These are phyloP conservation scores for Plenodomus lindquistii DNA, from an alignment of 2,329 filamentous ascomycete species.

Conservation along the genomic window DNA sequence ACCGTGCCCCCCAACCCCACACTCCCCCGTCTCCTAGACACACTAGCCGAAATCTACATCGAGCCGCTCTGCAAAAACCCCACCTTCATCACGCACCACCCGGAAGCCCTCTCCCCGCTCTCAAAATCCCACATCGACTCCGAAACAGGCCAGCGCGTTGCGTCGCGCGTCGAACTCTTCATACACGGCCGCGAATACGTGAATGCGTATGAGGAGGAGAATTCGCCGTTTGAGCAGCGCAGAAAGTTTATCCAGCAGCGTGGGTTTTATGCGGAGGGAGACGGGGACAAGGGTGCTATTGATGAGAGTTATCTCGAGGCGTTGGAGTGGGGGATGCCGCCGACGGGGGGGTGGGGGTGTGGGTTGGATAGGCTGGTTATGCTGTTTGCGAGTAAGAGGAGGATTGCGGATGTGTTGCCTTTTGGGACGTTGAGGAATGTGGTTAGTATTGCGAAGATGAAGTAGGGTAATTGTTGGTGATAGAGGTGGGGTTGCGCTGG, in stretches of 20 bases:
- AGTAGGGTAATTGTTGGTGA: conserved; percentile 3
- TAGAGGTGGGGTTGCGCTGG: background rate
- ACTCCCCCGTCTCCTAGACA: conserved; percentile 76
- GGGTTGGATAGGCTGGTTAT: conserved; percentile 90
- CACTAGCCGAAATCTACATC: conserved; percentile 73
- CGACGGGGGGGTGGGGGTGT: conserved; percentile 95
- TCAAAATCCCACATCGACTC: conserved; percentile 82
- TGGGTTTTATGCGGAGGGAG: conserved; percentile 37
- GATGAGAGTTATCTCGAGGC: conserved; percentile 86
- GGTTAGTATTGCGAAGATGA: conserved; percentile 44
- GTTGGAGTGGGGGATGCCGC: conserved; percentile 87
- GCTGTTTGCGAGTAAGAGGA: conserved; percentile 77
- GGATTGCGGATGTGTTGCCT: conserved; percentile 82
- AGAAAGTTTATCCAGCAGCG: conserved; percentile 74
- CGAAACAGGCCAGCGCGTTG: conserved; percentile 68
- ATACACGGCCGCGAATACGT: conserved; percentile 79
- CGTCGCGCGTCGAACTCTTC: conserved; percentile 84
- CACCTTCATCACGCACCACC: conserved; percentile 87
- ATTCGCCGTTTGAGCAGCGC: conserved; percentile 83
- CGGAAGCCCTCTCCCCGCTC: conserved; percentile 86
- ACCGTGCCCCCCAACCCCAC: conserved; percentile 57
- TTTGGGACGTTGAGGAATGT: conserved; percentile 81
- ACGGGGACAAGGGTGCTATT: conserved; percentile 49
- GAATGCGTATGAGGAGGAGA: conserved; percentile 99
- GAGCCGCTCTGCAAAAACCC: conserved; percentile 75